phyloP scores from a whole-genome alignment of 1,284 basidiomycete species.

The Ganoderma meredithae region DNA sequence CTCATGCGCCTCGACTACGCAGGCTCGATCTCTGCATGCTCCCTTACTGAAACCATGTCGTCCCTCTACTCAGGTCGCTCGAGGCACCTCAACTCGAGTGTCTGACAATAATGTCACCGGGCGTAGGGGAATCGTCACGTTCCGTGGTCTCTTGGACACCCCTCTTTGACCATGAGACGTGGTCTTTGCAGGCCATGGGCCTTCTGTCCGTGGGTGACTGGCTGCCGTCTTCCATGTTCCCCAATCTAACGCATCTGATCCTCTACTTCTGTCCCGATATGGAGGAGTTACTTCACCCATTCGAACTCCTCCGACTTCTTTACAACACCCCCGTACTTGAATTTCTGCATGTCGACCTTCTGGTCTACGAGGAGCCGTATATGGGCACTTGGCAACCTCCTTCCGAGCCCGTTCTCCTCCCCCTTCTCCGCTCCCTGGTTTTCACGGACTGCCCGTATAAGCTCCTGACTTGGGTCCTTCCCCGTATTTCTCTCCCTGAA shows the following conservation, averaged over 20 bases:
- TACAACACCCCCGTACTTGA: neutral
- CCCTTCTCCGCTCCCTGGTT: neutral
- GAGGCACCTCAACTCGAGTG: neutral
- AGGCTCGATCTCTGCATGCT: neutral
- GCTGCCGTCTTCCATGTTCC: neutral
- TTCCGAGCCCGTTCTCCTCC: neutral
- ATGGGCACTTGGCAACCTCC: neutral
- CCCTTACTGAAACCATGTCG: neutral
- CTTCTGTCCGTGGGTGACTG: neutral
- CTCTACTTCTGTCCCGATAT: neutral
- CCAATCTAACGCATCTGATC: neutral
- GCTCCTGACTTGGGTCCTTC: neutral
- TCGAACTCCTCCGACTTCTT: neutral
- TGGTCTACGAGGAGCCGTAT: neutral
- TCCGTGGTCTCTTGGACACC: neutral
- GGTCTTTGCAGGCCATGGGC: neutral
- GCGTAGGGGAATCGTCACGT: neutral
- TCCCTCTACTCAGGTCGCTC: neutral
- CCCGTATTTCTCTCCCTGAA: neutral
- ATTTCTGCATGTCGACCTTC: neutral
- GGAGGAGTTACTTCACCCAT: neutral
- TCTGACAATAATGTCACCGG: neutral
- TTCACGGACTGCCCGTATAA: neutral
- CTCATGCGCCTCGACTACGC: neutral
- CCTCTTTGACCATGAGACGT: neutral